Conservation (phyloP, 73 alveolate species). For the Paramecium biaurelia region DNA sequence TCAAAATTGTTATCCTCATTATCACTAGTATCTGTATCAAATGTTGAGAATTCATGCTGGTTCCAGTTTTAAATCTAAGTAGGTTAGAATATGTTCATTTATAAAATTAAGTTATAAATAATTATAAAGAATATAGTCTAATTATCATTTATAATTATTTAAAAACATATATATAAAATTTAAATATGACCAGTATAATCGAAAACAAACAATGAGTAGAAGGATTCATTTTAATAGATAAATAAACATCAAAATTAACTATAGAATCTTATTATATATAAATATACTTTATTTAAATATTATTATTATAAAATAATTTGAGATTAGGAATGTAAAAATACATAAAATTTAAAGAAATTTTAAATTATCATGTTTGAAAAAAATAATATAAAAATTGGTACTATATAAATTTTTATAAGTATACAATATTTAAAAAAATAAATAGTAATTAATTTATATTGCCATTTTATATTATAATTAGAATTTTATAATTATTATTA, state of each 20-base stretch:
- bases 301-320: too few species aligned
- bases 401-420: too few species aligned
- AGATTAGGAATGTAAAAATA: not conserved
- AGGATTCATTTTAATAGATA: not conserved
- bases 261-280: too few species aligned
- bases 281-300: not conserved
- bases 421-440: too few species aligned
- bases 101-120: not conserved
- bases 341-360: too few species aligned
- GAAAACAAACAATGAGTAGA: too few species aligned
- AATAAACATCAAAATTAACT: too few species aligned
- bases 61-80: not conserved
- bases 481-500: not conserved
- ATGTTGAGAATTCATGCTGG: not conserved
- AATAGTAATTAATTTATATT: too few species aligned
- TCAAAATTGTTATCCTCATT: constrained; percentile 8
- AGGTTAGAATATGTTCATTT: not conserved
- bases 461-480: too few species aligned
- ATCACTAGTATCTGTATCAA: not conserved
- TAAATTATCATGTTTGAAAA: too few species aligned
- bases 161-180: too few species aligned
- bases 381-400: too few species aligned
- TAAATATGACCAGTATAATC: not conserved
- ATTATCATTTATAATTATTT: not conserved
- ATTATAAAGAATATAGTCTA: not conserved